These are phyloP conservation scores for Coprinellus aureogranulatus DNA, from an alignment of 768 basidiomycete genomes.

Conservation along the genomic window DNA sequence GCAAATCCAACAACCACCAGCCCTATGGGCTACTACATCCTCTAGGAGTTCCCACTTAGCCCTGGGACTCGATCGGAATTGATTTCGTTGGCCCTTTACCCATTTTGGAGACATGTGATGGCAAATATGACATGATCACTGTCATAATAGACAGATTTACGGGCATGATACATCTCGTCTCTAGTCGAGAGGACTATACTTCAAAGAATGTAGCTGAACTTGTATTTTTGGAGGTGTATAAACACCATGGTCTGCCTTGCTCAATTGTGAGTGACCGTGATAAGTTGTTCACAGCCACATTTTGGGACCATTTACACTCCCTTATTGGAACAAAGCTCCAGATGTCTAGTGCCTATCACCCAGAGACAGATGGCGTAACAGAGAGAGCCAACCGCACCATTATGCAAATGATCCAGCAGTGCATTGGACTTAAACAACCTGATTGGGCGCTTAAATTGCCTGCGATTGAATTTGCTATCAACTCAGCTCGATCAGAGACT, in stretches of 20 bases:
- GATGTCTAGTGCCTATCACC: conserved; percentile 14
- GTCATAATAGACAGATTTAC: conserved; percentile 11
- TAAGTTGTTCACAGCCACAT: conserved; percentile 10
- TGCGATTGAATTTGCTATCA: conserved; percentile 22
- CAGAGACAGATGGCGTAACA: conserved; percentile 13
- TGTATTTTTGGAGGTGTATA: conserved; percentile 11
- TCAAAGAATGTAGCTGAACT: conserved; percentile 10
- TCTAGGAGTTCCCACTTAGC: neutral
- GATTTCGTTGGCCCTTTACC: conserved; percentile 14
- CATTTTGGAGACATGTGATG: conserved; percentile 4
- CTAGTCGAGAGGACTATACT: conserved; percentile 3
- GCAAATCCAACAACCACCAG: conserved; percentile 8
- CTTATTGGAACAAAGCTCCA: conserved; percentile 9
- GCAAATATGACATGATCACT: conserved; percentile 7
- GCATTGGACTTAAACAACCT: conserved; percentile 25
- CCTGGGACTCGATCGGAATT: conserved; percentile 13
- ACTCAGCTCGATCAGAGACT: conserved; percentile 16
- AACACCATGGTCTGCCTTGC: conserved; percentile 10
- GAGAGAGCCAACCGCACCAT: conserved; percentile 19
- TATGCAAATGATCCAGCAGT: conserved; percentile 19
- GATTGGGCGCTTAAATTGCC: conserved; percentile 32
- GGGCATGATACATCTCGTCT: conserved; percentile 11
- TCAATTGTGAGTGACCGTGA: conserved; percentile 11
- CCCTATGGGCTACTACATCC: conserved; percentile 12
- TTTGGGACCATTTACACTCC: conserved; percentile 9